A percentile compares a stretch with the other conserved stretches of the same genome.
These are phyloP conservation scores for Cercospora brassicicola DNA, from an alignment of 2,329 filamentous ascomycete genomes.

Conservation along the genomic window DNA sequence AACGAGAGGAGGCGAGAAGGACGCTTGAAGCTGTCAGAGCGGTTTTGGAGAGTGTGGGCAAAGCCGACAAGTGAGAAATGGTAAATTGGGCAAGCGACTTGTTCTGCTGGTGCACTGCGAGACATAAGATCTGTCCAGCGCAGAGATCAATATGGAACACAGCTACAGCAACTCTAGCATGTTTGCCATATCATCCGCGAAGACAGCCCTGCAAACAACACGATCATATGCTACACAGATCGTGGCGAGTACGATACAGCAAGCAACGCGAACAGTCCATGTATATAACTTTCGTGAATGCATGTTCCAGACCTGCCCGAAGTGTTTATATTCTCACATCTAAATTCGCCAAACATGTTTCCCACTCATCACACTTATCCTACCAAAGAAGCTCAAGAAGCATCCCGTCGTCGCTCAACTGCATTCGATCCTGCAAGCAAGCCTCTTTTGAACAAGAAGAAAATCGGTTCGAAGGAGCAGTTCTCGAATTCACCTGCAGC, in stretches of 20 bases:
- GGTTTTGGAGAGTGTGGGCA: background rate
- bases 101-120: no score
- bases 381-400: background rate
- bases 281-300: background rate
- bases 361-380: background rate
- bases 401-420: background rate
- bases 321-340: background rate
- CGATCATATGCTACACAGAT: background rate
- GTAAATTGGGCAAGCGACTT: background rate
- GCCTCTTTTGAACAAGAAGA: background rate
- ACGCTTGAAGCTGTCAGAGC: conserved; percentile 28
- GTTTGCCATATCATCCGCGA: background rate
- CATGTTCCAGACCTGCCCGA: background rate
- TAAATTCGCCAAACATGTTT: background rate
- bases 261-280: background rate
- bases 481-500: no score
- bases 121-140: background rate
- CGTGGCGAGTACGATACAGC: background rate
- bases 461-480: background rate
- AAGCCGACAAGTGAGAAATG: background rate
- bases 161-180: background rate
- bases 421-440: background rate
- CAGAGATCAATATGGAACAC: background rate
- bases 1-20: conserved; percentile 46
- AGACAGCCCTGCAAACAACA: background rate